Evolutionary conservation across 805 yeast species (phyloP), one percentile per base, ranked within the genome.

Genomic region (Debaryomyces hansenii): DNA sequence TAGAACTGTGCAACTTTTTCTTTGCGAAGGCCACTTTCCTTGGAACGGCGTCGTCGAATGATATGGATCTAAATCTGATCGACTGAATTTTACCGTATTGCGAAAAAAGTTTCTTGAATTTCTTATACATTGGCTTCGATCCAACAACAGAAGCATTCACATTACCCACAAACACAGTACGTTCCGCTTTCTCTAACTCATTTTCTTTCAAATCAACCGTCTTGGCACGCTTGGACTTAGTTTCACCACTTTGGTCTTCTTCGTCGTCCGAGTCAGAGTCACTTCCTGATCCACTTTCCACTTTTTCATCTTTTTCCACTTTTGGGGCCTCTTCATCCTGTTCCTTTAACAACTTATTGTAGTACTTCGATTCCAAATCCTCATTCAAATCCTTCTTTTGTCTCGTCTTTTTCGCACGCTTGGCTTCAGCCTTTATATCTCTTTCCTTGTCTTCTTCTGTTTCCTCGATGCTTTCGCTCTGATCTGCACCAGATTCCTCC

Each of bases 81-180:
- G 96, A 87, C 40, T 82, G 84, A 41, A 92, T 72, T 18, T 69
- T 64, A 10, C 87, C 87, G 45, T 59, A 63, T 34, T 70, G 60
- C 28, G 65, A 59, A 55, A 92, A 87, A n/a, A 78, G 66, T 51
- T 72, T 73, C 63, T 87, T 87, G 67, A 92, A 85, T 44, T 72
- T 64, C 58, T 83, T 87, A 59, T 80, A 80, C 10, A 72, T 65
- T 34, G 72, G 64, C 62, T 88, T 89, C 40, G 81, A 77, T 1
- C 85, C 77, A 52, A 90, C 80, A 7, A 84, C 90, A 0, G 70
- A 59, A 34, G 82, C 68, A 29, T 87, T 80, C 11, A 92, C 79
- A 63, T 94, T 94, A 37, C 97, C 98, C 8, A 94, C 84, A 59
- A 94, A 94, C 0, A 92, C 73, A 0, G 96, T 90, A 55, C 85